phyloP scores from a whole-genome alignment of 2,329 filamentous ascomycete genomes.

The Calonectria pauciramosa region DNA sequence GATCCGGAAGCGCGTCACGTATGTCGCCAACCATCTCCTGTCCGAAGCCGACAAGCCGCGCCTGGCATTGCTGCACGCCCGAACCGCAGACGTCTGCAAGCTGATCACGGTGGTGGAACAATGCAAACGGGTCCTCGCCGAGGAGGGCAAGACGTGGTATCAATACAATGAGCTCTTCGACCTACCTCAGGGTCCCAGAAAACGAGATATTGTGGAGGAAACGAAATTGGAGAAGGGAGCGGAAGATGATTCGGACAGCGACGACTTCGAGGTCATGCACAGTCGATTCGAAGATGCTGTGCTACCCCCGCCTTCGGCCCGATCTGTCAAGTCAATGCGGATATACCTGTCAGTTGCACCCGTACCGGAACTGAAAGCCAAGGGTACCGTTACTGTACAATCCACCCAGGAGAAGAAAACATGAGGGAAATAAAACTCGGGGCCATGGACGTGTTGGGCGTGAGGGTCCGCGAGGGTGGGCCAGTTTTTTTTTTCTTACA shows the following conservation, averaged over 20 bases:
- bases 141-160: constrained; percentile 62
- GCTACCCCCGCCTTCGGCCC: constrained; percentile 59
- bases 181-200: constrained; percentile 51
- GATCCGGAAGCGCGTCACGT: constrained; percentile 68
- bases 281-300: constrained; percentile 69
- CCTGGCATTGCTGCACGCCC: constrained; percentile 65
- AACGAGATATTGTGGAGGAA: constrained; percentile 57
- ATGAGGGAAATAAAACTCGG: constrained; percentile 18
- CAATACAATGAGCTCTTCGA: constrained; percentile 72
- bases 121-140: constrained; percentile 68
- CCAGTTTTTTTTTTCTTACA: background rate
- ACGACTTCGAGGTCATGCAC: constrained; percentile 70
- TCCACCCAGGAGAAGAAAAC: constrained; percentile 53
- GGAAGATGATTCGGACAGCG: constrained; percentile 50
- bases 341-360: constrained; percentile 69
- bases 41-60: constrained; percentile 42
- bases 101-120: constrained; percentile 78
- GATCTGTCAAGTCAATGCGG: constrained; percentile 68
- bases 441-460: background rate
- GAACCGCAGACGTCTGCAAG: constrained; percentile 69
- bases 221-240: constrained; percentile 53
- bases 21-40: constrained; percentile 60
- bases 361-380: constrained; percentile 68
- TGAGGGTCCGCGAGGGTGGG: background rate
- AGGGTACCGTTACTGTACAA: constrained; percentile 62